These are phyloP conservation scores for Candida pseudoglaebosa DNA, from an alignment of 805 yeast genomes.

Conservation along the genomic window DNA sequence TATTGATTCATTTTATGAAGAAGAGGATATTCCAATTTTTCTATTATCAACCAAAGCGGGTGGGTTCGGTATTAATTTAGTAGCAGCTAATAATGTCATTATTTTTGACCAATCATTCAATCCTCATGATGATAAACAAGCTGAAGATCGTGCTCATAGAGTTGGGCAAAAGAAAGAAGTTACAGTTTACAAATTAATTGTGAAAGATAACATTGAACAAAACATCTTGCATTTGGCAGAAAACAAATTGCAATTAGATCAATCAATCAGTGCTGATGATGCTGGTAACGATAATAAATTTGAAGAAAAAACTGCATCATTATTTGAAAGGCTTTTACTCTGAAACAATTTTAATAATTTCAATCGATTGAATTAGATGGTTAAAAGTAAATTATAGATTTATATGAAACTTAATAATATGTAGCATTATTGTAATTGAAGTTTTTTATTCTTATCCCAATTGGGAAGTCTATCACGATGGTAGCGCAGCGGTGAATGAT, in stretches of 20 bases:
- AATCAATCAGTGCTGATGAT: conserved; percentile 41
- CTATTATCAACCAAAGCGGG: conserved; percentile 94
- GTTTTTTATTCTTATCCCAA: not conserved
- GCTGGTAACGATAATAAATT: conserved; percentile 32
- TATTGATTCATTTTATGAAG: conserved; percentile 85
- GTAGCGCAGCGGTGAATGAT: not conserved
- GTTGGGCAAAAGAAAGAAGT: conserved; percentile 92
- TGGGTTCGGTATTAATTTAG: conserved; percentile 95
- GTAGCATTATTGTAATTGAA: too few species aligned
- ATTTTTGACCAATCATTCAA: conserved; percentile 93
- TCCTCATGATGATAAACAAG: conserved; percentile 98
- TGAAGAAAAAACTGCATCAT: conserved; percentile 51
- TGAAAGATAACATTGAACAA: conserved; percentile 79
- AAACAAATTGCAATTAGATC: conserved; percentile 85
- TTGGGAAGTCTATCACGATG: not conserved
- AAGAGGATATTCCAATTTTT: conserved; percentile 77
- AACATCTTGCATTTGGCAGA: conserved; percentile 82
- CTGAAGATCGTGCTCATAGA: conserved; percentile 97
- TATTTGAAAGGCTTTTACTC: conserved; percentile 49
- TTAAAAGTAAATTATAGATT: too few species aligned
- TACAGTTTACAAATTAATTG: conserved; percentile 68
- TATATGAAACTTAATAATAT: too few species aligned
- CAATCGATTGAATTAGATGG: too few species aligned
- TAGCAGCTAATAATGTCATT: conserved; percentile 89
- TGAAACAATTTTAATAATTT: too few species aligned